Conservation (phyloP, 148 eudicot genomes). For the Suaeda aralocaspica region DNA sequence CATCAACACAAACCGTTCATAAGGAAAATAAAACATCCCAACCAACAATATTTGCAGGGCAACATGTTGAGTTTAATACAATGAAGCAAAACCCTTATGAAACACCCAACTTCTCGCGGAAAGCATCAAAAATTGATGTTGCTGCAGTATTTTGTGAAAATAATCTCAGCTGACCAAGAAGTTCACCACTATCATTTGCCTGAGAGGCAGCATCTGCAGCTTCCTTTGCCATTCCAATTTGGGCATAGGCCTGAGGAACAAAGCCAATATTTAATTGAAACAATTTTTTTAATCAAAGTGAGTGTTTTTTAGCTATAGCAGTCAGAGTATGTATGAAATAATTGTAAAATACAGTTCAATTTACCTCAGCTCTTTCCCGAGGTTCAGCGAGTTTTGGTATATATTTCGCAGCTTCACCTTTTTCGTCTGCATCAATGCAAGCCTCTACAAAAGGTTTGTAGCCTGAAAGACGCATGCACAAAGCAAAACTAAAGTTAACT, state of each 20-base stretch:
- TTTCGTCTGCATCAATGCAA: slow-evolving; percentile 89
- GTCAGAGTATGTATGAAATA: slow-evolving; percentile 1
- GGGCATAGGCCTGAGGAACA: slow-evolving; percentile 75
- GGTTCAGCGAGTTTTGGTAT: slow-evolving; percentile 83
- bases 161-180: slow-evolving; percentile 61
- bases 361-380: slow-evolving; percentile 87
- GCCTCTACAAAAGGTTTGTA: slow-evolving; percentile 97
- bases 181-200: slow-evolving; percentile 80
- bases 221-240: slow-evolving; percentile 95
- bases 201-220: slow-evolving; percentile 96
- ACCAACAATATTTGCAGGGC: not conserved
- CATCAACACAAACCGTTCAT: not conserved
- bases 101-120: slow-evolving; percentile 73
- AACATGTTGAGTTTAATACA: not conserved
- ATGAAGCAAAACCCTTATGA: slow-evolving; percentile 30
- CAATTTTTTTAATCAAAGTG: not conserved
- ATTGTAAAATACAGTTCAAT: not conserved
- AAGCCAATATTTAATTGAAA: not conserved
- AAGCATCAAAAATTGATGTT: slow-evolving; percentile 73
- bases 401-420: slow-evolving; percentile 82
- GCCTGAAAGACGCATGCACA: slow-evolving; percentile 38
- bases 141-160: slow-evolving; percentile 87
- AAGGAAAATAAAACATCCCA: not conserved
- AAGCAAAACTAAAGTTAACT: not conserved
- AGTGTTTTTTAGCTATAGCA: not conserved